Percentiles rank a stretch among this genome's conserved stretches.
Conservation (phyloP, 352 stramenopile species). For the Phytophthora rubi region DNA sequence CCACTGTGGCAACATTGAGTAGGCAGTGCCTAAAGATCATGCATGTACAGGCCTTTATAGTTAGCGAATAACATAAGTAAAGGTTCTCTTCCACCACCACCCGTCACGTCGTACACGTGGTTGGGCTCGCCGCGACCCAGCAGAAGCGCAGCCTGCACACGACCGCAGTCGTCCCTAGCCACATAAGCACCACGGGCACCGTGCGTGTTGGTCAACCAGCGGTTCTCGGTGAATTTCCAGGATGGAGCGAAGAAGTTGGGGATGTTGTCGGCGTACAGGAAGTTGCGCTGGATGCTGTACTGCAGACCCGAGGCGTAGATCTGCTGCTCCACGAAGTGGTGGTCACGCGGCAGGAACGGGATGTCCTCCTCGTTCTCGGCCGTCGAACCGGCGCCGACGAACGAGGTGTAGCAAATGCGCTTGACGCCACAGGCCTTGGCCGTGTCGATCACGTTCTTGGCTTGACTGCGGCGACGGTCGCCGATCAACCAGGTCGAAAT, state of each 20-base stretch:
- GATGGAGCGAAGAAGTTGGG: constrained; percentile 34
- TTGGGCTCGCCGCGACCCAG: constrained; percentile 20
- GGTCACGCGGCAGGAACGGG: constrained; percentile 29
- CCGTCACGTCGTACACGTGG: constrained; percentile 22
- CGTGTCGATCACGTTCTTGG: constrained; percentile 23
- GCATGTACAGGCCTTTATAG: no score
- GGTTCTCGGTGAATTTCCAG: constrained; percentile 34
- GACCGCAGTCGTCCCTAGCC: constrained; percentile 20
- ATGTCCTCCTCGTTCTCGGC: constrained; percentile 33
- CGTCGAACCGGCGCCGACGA: constrained; percentile 18
- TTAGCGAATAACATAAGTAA: no score
- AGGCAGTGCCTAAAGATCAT: no score
- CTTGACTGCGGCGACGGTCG: constrained; percentile 31
- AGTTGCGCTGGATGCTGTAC: constrained; percentile 41
- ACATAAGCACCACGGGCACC: constrained; percentile 21
- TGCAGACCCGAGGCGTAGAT: constrained; percentile 34
- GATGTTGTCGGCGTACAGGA: constrained; percentile 36
- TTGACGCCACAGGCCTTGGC: constrained; percentile 32
- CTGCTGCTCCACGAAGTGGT: constrained; percentile 35
- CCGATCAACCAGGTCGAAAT: constrained; percentile 40
- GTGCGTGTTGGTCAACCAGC: constrained; percentile 34
- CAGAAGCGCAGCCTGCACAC: constrained; percentile 12
- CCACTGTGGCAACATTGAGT: no score
- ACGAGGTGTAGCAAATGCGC: constrained; percentile 34
- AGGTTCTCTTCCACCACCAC: no score